Evolutionary conservation across 257 asterid genomes (phyloP), one percentile per base, ranked within the genome.

Genomic region (Scutellaria galericulata): DNA sequence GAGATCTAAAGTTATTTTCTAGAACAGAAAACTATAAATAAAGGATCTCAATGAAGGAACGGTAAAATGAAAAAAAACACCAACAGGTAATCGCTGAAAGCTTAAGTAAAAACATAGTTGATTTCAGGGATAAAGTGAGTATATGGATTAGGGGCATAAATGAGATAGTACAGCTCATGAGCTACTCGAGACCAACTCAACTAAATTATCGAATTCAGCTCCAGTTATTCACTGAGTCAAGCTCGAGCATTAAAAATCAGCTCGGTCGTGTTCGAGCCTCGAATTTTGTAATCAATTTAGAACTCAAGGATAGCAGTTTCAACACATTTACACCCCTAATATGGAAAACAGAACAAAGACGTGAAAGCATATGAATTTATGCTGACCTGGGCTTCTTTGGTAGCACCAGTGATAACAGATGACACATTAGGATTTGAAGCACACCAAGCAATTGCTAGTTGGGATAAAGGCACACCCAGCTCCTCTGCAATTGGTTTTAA

Each of bases 401-500:
- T 95, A 75, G 99, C 96, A 48, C 99, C 98, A 22, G 99, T 95
- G 75, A 95, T 92, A 72, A 95, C 99, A 4, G 98, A 86, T 18
- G 98, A 90, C 64, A 95, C 98, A 70, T 95, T 86, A 20, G 99
- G 98, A 82, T 95, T 95, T 37, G 94, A 76, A 77, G 99, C 99
- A 82, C 99, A 95, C 98, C 98, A 95, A 10, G 98, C 99, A 75
- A 95, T 88, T 18, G 99, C 96, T 56, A 95, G 94, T 81, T 92
- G 99, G 62, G 98, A 78, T 45, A 92, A 74, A 81, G 97, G 79
- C 78, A 92, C 98, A 1, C 90, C 98, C 18, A 92, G 84, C 80
- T 88, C 96, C 5, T 87, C 89, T 0, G 99, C 99, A 69, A 95
- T 92, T 39, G 98, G 99, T 75, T 84, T 88, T 82, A 94, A 48